A percentile compares a stretch with the other conserved stretches of the same genome.
Evolutionary conservation across 1,139 yeast genomes (phyloP).

Genomic region (Debaryomyces sp.): DNA sequence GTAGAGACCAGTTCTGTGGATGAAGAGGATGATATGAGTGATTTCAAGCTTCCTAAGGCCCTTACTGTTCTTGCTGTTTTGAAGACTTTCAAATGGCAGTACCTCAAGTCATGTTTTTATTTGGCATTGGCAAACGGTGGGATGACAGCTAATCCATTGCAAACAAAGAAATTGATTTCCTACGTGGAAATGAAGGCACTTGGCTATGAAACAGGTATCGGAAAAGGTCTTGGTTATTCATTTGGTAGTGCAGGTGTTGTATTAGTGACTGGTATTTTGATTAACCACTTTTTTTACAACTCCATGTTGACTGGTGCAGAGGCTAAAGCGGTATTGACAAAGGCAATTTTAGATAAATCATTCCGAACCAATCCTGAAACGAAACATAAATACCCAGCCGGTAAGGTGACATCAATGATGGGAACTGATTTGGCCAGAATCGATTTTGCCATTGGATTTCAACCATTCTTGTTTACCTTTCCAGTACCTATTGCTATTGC

Average conservation of each 20-base stretch:
- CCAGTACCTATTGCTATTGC: constrained; percentile 63
- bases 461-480: constrained; percentile 64
- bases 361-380: constrained; percentile 31
- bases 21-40: constrained; percentile 29
- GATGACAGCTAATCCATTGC: constrained; percentile 29
- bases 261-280: constrained; percentile 43
- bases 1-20: constrained; percentile 21
- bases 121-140: constrained; percentile 22
- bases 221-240: constrained; percentile 37
- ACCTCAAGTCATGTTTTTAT: constrained; percentile 23
- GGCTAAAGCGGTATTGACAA: constrained; percentile 38
- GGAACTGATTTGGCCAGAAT: constrained; percentile 81
- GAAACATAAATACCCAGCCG: constrained; percentile 31
- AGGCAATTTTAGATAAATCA: constrained; percentile 34
- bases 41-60: constrained; percentile 24
- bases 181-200: constrained; percentile 27
- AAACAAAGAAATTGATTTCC: constrained; percentile 31
- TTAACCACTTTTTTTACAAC: constrained; percentile 65
- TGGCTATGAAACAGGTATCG: constrained; percentile 23
- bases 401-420: constrained; percentile 53
- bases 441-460: constrained; percentile 74
- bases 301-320: constrained; percentile 52
- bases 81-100: constrained; percentile 32
- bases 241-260: constrained; percentile 26
- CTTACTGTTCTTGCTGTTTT: constrained; percentile 23